These are phyloP conservation scores for Oryza meridionalis DNA, from an alignment of 176 grass and related monocot genomes.

Conservation along the genomic window DNA sequence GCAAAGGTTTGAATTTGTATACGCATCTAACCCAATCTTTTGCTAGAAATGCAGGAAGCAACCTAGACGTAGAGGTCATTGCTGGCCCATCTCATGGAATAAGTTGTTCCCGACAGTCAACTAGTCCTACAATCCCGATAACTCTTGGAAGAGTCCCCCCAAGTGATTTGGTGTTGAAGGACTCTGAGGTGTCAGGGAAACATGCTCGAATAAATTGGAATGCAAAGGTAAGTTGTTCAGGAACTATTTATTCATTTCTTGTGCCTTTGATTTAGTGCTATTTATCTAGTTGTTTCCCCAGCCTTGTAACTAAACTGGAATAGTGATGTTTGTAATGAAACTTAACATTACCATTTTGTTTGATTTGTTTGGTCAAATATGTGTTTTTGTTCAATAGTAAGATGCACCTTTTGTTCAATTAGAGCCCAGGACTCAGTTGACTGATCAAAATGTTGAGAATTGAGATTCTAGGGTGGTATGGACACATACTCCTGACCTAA, in stretches of 20 bases:
- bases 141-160: constrained; percentile 78
- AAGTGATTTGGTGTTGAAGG: constrained; percentile 69
- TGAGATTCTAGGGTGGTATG: not conserved
- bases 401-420: not conserved
- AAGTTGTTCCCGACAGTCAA: constrained; percentile 60
- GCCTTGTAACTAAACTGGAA: constrained; percentile 4
- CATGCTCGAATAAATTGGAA: constrained; percentile 89
- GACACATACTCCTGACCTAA: constrained; percentile 10
- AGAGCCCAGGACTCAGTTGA: not conserved
- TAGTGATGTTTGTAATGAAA: constrained; percentile 17
- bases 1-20: constrained; percentile 43
- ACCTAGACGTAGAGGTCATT: constrained; percentile 70
- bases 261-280: constrained; percentile 12
- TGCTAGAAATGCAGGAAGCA: constrained; percentile 63
- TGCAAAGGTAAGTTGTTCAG: constrained; percentile 50
- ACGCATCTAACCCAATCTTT: constrained; percentile 53
- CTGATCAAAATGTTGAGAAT: not conserved
- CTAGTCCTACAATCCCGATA: constrained; percentile 42
- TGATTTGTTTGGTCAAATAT: not conserved
- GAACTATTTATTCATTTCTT: constrained; percentile 4
- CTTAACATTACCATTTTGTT: not conserved
- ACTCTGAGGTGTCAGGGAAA: constrained; percentile 83
- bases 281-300: constrained; percentile 24
- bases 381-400: not conserved
- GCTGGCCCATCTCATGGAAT: constrained; percentile 70